Base-by-base conservation (phyloP, 805 yeast genomes). In the Monosporozyma unispora region DNA sequence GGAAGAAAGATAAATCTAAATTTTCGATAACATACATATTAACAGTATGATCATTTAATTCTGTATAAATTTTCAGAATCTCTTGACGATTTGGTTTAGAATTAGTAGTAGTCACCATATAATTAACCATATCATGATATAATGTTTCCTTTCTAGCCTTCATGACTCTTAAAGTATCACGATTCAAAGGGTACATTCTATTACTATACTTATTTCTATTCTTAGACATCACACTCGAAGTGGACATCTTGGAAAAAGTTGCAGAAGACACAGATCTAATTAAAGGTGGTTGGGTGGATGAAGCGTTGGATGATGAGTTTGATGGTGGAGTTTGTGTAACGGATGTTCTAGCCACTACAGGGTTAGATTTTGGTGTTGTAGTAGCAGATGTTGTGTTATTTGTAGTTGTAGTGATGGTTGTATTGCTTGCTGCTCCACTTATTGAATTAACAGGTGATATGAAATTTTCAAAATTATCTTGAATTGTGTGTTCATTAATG, bases 1-100 rank as follows among this genome's bases (percentile, higher is more conserved):
- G 54, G 48, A 66, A 67, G 29, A 65, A 58, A 8, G 63, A 55
- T 41, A 67, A 50, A 51, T 67, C 68, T 18, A 67, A 33, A 40
- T 56, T 57, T 44, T 66, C 70, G 23, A 67, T 48, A 22, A 64
- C 52, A 21, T 58, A 59, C n/a, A 66, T 50, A 14, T 61, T 41
- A 14, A 54, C 44, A 5, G 61, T 54, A 18, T 62, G 59, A 19
- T 60, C 58, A 39, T 58, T 64, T n/a, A 66, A 56, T 29, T 60
- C 68, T 39, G 59, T 61, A 40, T 65, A 65, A 2, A 63, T 61
- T 33, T 58, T 57, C 3, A 63, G 57, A 27, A 59, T 64, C 23
- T 52, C 50, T 48, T 54, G 55, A 38, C 54, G 44, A 44, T 52
- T 51, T 23, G 54, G 46, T 19, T 47, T 43, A 19, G 43, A 33